A percentile compares a stretch with the other conserved stretches of the same genome.
Evolutionary conservation across 345 rosid genomes (phyloP).

Genomic region (Balakata baccata): DNA sequence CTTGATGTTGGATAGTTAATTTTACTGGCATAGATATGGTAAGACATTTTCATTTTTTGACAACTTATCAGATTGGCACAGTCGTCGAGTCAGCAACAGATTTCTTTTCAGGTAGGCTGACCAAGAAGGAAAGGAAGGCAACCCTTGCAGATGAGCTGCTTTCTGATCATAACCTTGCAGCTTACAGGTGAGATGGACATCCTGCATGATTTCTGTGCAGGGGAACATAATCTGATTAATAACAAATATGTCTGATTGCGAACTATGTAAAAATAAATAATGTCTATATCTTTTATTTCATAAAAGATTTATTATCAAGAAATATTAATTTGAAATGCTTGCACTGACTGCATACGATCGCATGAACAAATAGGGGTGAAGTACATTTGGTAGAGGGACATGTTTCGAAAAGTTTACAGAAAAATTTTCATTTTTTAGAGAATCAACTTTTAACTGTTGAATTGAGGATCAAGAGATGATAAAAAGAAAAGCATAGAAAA

Average conservation of each 20-base stretch:
- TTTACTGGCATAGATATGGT: not conserved
- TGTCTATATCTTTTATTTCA: not conserved
- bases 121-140: slow-evolving; percentile 80
- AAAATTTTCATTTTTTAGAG: not conserved
- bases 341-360: not conserved
- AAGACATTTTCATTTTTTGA: slow-evolving; percentile 8
- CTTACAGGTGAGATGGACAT: slow-evolving; percentile 54
- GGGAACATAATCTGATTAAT: not conserved
- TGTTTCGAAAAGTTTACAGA: not conserved
- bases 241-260: not conserved
- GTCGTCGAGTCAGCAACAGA: slow-evolving; percentile 68
- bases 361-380: not conserved
- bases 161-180: slow-evolving; percentile 43
- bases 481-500: not conserved
- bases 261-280: not conserved
- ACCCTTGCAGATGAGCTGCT: slow-evolving; percentile 83
- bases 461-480: not conserved
- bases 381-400: not conserved
- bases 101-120: slow-evolving; percentile 56
- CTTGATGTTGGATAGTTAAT: not conserved
- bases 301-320: not conserved
- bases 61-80: slow-evolving; percentile 65
- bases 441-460: not conserved
- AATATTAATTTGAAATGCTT: not conserved
- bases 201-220: not conserved